Percentiles rank a stretch among this genome's conserved stretches.
Evolutionary conservation across 257 asterid genomes (phyloP).

Genomic region (Nicotiana sylvestris): DNA sequence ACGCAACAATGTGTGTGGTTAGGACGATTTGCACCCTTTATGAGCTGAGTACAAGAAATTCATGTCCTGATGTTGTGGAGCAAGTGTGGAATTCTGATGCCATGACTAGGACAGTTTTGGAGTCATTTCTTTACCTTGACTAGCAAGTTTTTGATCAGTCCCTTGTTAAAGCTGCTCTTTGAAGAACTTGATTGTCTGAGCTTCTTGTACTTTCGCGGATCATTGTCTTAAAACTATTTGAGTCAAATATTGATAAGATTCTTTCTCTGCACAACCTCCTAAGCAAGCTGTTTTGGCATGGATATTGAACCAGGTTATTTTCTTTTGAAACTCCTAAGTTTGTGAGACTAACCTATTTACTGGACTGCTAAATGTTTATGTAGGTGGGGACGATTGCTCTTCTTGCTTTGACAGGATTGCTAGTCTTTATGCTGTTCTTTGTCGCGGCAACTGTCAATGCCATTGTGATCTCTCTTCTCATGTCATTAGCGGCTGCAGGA

Average conservation of each 20-base stretch:
- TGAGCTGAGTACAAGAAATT: not conserved
- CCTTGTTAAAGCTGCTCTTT: not conserved
- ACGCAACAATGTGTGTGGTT: not conserved
- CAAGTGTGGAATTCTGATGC: not conserved
- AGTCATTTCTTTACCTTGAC: not conserved
- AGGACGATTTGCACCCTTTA: not conserved
- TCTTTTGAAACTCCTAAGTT: not conserved
- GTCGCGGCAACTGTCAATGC: conserved; percentile 71
- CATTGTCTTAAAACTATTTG: not conserved
- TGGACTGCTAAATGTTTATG: conserved; percentile 1
- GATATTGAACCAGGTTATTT: not conserved
- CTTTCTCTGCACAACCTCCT: not conserved
- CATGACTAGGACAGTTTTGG: not conserved
- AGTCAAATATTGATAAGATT: not conserved
- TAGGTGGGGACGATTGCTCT: conserved; percentile 71
- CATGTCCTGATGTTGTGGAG: not conserved
- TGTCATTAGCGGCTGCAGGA: conserved; percentile 81
- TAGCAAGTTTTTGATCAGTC: not conserved
- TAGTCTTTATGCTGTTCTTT: conserved; percentile 64
- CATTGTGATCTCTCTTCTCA: conserved; percentile 62
- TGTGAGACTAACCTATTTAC: not conserved
- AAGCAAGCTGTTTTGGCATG: not conserved
- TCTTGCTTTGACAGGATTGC: conserved; percentile 56
- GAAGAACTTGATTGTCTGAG: not conserved
- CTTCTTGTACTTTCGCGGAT: not conserved